Percentiles rank a stretch among this genome's conserved stretches.
These are phyloP conservation scores for Marasmius fiardii DNA, from an alignment of 1,284 basidiomycete species.

Conservation along the genomic window DNA sequence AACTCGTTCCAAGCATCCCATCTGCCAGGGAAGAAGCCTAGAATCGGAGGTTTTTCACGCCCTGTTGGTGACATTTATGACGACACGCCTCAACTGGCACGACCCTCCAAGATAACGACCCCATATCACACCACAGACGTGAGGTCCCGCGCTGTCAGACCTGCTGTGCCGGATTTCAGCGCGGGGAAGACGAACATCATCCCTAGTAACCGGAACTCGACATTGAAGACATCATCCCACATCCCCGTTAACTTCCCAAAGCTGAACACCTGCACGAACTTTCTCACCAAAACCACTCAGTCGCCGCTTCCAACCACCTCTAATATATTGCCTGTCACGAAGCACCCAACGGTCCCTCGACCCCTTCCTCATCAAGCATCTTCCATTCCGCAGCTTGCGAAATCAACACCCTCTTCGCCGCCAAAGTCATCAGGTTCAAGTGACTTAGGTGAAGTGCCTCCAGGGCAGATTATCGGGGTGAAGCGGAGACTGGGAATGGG, in stretches of 20 bases:
- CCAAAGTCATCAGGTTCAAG: background rate
- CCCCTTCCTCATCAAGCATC: background rate
- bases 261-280: background rate
- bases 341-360: background rate
- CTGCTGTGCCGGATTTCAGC: background rate
- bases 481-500: constrained; percentile 64
- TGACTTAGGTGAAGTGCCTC: background rate
- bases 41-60: background rate
- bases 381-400: background rate
- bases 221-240: background rate
- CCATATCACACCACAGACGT: background rate
- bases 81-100: background rate
- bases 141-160: background rate
- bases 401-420: too few species aligned
- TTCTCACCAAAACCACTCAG: background rate
- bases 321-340: background rate
- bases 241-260: background rate
- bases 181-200: background rate
- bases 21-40: background rate
- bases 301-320: background rate
- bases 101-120: background rate
- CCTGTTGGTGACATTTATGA: background rate
- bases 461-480: constrained; percentile 22
- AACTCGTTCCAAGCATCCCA: background rate
- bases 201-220: background rate